Conservation (phyloP, 2,329 filamentous ascomycete genomes). For the Aspergillus amoenus region DNA sequence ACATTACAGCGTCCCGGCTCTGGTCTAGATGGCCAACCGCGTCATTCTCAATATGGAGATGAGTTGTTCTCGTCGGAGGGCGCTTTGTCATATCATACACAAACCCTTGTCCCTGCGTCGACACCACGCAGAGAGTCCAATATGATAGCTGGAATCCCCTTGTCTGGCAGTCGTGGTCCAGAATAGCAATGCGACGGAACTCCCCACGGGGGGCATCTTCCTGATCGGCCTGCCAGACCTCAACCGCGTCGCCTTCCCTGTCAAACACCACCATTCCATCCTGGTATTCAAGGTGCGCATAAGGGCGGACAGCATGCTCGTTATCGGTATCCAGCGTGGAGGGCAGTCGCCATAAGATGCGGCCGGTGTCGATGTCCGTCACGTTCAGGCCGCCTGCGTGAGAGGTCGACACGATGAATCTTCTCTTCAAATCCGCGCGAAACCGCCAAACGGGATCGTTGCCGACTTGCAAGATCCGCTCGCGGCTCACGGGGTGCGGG, state of each 20-base stretch:
- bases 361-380: conserved; percentile 48
- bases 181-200: conserved; percentile 41
- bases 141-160: conserved; percentile 48
- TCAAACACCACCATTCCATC: conserved; percentile 49
- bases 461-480: conserved; percentile 43
- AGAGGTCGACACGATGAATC: conserved; percentile 47
- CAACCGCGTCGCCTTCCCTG: conserved; percentile 44
- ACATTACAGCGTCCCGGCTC: conserved; percentile 41
- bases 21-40: conserved; percentile 50
- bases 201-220: conserved; percentile 37
- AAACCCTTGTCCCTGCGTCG: conserved; percentile 44
- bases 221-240: conserved; percentile 45
- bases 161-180: conserved; percentile 45
- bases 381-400: conserved; percentile 48
- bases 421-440: conserved; percentile 47
- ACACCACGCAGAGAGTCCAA: conserved; percentile 48
- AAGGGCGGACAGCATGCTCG: conserved; percentile 38
- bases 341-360: conserved; percentile 39
- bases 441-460: conserved; percentile 48
- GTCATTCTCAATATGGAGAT: conserved; percentile 40
- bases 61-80: conserved; percentile 34
- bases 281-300: conserved; percentile 50
- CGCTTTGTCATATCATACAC: conserved; percentile 46
- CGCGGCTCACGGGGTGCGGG: conserved; percentile 33
- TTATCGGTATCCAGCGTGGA: conserved; percentile 24